phyloP scores from a whole-genome alignment of 75 land plant species.

The Pinus tabuliformis region DNA sequence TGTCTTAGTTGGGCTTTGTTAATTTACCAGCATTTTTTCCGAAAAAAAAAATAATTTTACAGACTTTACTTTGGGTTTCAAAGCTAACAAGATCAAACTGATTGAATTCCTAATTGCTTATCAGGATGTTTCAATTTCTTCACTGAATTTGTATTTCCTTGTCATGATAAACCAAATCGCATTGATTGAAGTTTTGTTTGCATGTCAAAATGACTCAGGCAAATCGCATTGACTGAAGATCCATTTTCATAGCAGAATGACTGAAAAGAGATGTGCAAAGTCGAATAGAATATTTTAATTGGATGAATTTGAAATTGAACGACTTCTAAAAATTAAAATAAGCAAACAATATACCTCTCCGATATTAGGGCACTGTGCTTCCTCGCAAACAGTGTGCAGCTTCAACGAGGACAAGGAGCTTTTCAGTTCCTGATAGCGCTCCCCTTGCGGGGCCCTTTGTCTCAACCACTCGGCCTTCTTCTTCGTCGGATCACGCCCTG shows the following conservation, averaged over 20 bases:
- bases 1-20: background rate
- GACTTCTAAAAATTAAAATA: background rate
- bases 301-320: background rate
- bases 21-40: background rate
- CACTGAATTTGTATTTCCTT: background rate
- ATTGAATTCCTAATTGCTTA: background rate
- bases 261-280: background rate
- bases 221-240: background rate
- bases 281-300: background rate
- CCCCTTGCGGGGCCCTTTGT: conserved; percentile 89
- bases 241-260: background rate
- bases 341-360: conserved; percentile 56
- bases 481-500: conserved; percentile 80
- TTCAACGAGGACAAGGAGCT: conserved; percentile 60
- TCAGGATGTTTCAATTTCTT: background rate
- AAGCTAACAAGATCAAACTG: background rate
- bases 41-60: too few relatives aligned
- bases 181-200: background rate
- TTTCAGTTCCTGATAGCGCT: conserved; percentile 57
- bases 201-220: background rate
- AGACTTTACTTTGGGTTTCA: background rate
- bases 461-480: conserved; percentile 95
- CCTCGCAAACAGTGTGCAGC: conserved; percentile 92
- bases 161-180: background rate
- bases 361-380: conserved; percentile 96